Base-by-base conservation (phyloP, 805 yeast genomes). In the Kodamaea hsintzibuensis region DNA sequence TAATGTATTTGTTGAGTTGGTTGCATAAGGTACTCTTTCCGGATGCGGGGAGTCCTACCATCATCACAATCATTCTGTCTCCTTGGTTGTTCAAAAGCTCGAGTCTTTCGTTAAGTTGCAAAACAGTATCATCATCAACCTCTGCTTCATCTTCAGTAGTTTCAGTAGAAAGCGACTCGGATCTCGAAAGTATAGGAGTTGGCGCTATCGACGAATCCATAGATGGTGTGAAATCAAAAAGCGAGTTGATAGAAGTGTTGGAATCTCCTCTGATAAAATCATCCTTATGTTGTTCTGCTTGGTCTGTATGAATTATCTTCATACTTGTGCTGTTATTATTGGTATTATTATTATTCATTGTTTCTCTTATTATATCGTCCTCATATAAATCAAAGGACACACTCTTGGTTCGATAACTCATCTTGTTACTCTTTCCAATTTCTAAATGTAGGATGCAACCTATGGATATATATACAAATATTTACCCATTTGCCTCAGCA, bases 11-110 rank as follows among this genome's bases (percentile, higher is more conserved):
- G 16, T 63, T 60, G 27, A 75, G 57, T 59, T 72, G 77, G 43
- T 64, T 63, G 54, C 74, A 66, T 7, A 73, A 57, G 19, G 79
- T 73, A 50, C 74, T 68, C 59, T 75, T 75, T 2, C 79, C 79
- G 2, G 70, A 64, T 1, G 78, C 79, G 0, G 79, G 79, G 49
- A 75, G 66, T 1, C 79, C 79, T 7, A 73, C 74, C 49, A 75
- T 57, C 53, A 75, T 59, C 42, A 72, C 61, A n/a, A 68, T 57
- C 47, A 55, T 37, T 64, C 60, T 52, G 57, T 65, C 59, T 53
- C 25, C 13, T 7, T 22, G 25, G 25, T n/a, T 12, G 8, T 37
- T 22, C 14, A 50, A 12, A 19, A 51, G 58, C 13, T 51, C 47
- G 37, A 62, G 57, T 7, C 52, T 39, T 47, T 47, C 43, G 25